Percentiles rank a stretch among this genome's conserved stretches.
Evolutionary conservation across 345 rosid genomes (phyloP).

Genomic region (Sonneratia alba): DNA sequence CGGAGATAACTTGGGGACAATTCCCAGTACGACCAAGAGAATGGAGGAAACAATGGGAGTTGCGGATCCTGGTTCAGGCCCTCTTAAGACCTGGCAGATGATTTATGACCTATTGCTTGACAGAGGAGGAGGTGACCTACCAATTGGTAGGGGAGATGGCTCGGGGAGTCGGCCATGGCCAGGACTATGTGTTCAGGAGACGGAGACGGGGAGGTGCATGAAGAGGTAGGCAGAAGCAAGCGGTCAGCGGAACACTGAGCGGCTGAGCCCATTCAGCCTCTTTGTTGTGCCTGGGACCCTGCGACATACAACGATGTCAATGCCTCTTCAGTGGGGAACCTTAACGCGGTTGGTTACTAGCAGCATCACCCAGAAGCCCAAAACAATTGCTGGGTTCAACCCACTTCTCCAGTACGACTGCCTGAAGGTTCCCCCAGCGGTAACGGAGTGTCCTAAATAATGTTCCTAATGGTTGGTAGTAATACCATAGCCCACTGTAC

Average conservation of each 20-base stretch:
- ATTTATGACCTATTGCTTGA: slow-evolving; percentile 62
- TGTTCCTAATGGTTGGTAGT: no score
- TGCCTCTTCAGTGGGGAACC: no score
- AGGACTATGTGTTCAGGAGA: slow-evolving; percentile 90
- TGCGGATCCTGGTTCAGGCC: slow-evolving; percentile 88
- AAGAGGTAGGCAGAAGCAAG: slow-evolving; percentile 58
- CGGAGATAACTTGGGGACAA: slow-evolving; percentile 50
- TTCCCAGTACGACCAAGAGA: slow-evolving; percentile 45
- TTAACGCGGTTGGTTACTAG: no score
- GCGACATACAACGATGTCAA: slow-evolving; percentile 67
- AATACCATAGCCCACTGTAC: no score
- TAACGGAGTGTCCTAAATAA: no score
- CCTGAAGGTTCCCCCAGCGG: no score
- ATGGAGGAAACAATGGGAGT: slow-evolving; percentile 3
- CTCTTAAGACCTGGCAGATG: slow-evolving; percentile 76
- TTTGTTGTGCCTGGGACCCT: slow-evolving; percentile 66
- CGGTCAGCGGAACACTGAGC: no score
- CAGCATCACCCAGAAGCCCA: no score
- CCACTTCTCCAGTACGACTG: no score
- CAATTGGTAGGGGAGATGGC: slow-evolving; percentile 74
- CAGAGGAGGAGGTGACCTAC: slow-evolving; percentile 54
- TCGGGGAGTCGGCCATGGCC: slow-evolving; percentile 65
- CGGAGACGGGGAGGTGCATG: slow-evolving; percentile 42
- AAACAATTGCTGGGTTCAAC: no score
- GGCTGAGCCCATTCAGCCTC: slow-evolving; percentile 86